Conservation (phyloP, 305 asterid species). For the Plantago lanceolata region DNA sequence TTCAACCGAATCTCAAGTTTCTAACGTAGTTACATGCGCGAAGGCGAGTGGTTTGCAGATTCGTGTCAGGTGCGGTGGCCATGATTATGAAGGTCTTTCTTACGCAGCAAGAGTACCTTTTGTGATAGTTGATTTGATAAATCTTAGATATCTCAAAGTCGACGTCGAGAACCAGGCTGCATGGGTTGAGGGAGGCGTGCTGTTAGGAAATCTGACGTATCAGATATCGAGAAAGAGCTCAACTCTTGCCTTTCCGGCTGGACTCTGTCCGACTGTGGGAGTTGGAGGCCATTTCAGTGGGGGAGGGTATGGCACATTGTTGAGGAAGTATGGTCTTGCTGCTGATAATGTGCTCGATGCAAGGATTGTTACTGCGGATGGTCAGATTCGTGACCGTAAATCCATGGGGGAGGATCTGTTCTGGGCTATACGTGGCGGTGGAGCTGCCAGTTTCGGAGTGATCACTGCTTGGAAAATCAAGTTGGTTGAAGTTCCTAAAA, state of each 20-base stretch:
- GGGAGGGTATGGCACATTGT: slow-evolving; percentile 70
- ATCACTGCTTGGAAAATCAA: slow-evolving; percentile 54
- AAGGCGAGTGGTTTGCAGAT: slow-evolving; percentile 20
- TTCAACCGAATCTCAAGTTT: slow-evolving; percentile 28
- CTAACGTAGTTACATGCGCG: slow-evolving; percentile 28
- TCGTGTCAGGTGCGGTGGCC: slow-evolving; percentile 46
- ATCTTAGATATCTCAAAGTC: slow-evolving; percentile 24
- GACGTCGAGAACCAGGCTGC: slow-evolving; percentile 19
- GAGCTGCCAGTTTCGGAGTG: slow-evolving; percentile 60
- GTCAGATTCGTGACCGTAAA: slow-evolving; percentile 46
- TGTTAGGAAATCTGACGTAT: slow-evolving; percentile 36
- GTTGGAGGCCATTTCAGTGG: slow-evolving; percentile 78
- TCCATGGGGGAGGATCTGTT: slow-evolving; percentile 74
- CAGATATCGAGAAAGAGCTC: slow-evolving; percentile 32
- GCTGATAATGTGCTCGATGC: slow-evolving; percentile 68
- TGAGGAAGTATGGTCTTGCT: slow-evolving; percentile 69
- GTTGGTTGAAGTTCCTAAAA: slow-evolving; percentile 31
- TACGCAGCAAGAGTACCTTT: slow-evolving; percentile 20
- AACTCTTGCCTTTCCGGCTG: slow-evolving; percentile 35
- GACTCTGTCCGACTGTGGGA: slow-evolving; percentile 45
- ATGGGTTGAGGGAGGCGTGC: slow-evolving; percentile 40
- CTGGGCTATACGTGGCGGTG: slow-evolving; percentile 77
- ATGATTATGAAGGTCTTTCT: slow-evolving; percentile 40
- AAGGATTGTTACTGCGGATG: slow-evolving; percentile 47
- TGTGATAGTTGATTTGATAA: slow-evolving; percentile 26